Evolutionary conservation across 2,329 filamentous ascomycete genomes (phyloP).

Genomic region (Torrubiella hemipterigena): DNA sequence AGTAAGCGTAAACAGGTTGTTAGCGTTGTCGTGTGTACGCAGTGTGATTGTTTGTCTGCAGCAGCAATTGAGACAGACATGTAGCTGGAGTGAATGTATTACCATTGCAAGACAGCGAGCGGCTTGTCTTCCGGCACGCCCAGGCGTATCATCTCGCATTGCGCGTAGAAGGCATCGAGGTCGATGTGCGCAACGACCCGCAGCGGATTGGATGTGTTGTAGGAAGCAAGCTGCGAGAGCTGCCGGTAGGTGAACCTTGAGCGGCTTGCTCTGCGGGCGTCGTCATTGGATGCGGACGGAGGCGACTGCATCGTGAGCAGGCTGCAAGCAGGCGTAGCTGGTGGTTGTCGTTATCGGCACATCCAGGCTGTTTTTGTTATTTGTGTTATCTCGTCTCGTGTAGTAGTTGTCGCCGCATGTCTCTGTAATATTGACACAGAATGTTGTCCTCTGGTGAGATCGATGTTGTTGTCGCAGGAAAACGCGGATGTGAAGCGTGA

Average conservation of each 20-base stretch:
- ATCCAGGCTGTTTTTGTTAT: too few relatives aligned
- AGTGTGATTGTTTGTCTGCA: not conserved
- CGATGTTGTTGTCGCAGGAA: too few relatives aligned
- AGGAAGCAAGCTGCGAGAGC: slow-evolving; percentile 62
- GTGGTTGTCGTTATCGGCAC: too few relatives aligned
- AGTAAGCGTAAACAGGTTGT: not conserved
- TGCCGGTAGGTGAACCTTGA: slow-evolving; percentile 83
- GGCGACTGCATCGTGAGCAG: too few relatives aligned
- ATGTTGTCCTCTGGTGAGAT: too few relatives aligned
- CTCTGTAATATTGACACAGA: too few relatives aligned
- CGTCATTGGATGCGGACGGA: too few relatives aligned
- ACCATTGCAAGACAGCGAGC: slow-evolving; percentile 90
- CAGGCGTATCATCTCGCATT: slow-evolving; percentile 88
- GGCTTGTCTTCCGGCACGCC: slow-evolving; percentile 63
- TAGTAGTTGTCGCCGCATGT: too few relatives aligned
- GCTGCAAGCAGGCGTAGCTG: too few relatives aligned
- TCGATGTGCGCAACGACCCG: slow-evolving; percentile 87
- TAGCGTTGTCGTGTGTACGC: not conserved
- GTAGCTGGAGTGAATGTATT: slow-evolving; percentile 11
- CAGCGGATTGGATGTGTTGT: slow-evolving; percentile 61
- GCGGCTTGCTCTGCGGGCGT: too few relatives aligned
- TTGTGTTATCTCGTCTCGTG: too few relatives aligned
- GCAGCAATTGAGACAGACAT: not conserved
- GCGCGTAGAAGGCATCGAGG: slow-evolving; percentile 93
- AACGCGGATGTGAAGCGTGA: too few relatives aligned